Base-by-base conservation (phyloP, 208 protist genomes). In the Willaertia magna region DNA sequence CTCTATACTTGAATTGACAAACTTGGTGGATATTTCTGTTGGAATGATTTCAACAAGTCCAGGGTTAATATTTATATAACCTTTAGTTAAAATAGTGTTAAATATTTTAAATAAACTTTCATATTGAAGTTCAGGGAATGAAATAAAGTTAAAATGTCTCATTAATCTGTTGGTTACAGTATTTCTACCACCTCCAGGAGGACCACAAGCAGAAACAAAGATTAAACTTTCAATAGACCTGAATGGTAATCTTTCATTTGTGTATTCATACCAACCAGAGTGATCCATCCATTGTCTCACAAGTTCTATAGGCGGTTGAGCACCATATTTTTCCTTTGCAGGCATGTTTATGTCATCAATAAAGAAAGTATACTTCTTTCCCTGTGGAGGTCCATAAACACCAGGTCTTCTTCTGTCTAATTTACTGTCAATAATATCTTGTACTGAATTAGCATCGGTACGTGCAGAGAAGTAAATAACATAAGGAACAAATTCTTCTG, bases 341-440 rank as follows among this genome's bases (percentile, higher is more conserved):
- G 98, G 98, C 98, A 99, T 99, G 89, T 99, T 99, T 87, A 99
- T 91, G 89, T 99, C 98, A 90, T 99, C 98, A 61, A 99, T 92
- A 48, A 99, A 93, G 49, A 99, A 93, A 39, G 98, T 91, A 86
- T 98, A 96, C 87, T 95, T 94, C 89, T 97, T 97, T 87, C 98
- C 97, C n/a, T 96, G 87, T 44, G 96, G 96, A 11, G 98, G 97
- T 55, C 97, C 97, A 91, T 96, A 99, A 78, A 98, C 93, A 74
- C 93, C 96, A 88, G 96, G 97, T 46, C 96, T 93, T 55, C 97
- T 93, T 86, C 96, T 95, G 85, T 98, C 96, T 67, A 99, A 95
- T 90, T 97, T 97, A 44, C 93, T 95, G 88, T 99, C 98, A 89
- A 99, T 96, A 20, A 98, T 92, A 87, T 98, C 96, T 90, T 99